Evolutionary conservation across 192 early-diverging fungal species (phyloP), one percentile per base, ranked within the genome.

Genomic region (Glomus cerebriforme): DNA sequence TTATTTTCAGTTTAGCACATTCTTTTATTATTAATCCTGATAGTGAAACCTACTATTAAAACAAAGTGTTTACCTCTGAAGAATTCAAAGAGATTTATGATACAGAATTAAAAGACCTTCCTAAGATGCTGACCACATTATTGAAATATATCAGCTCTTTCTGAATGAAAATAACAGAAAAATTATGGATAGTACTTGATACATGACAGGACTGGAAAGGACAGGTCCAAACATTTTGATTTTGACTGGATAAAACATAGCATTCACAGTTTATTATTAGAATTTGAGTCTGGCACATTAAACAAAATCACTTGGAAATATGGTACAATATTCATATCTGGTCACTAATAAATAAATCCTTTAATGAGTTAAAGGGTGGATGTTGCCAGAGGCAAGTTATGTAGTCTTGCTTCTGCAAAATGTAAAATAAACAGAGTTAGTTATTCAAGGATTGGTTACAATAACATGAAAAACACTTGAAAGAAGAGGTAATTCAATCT

Each of bases 1-100:
- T 49, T 60, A 1, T 24, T 79, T 59, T 24, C 24, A 79, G 79
- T 54, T 54, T 79, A 4, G 34, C 39, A 27, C 79, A 79, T 73
- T 79, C 79, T 29, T 79, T 79, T n/a, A 47, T 79, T 73, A 63
- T 79, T 22, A 70, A 79, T 34, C 35, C 39, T 15, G 37, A 45
- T 47, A 4, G 49, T 8, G 37, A 71, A 71, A 71, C 43, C 0
- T 71, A 71, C 13, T 26, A 26, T 27, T 6, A 71, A 71, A 49
- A 71, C 12, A 49, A 71, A 2, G 26, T 71, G 3, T 71, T 71
- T 71, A 47, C 37, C 26, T 49, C 24, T 47, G 68, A 71, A 71
- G 68, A 71, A 17, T 43, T 71, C 1, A 27, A 71, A 47, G 68
- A 71, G 24, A 71, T 71, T 47, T 17, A 34, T 49, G 13, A 47